A percentile compares a stretch with the other conserved stretches of the same genome.
Evolutionary conservation across 1,284 basidiomycete genomes (phyloP).

Genomic region (Ganoderma lucidum): DNA sequence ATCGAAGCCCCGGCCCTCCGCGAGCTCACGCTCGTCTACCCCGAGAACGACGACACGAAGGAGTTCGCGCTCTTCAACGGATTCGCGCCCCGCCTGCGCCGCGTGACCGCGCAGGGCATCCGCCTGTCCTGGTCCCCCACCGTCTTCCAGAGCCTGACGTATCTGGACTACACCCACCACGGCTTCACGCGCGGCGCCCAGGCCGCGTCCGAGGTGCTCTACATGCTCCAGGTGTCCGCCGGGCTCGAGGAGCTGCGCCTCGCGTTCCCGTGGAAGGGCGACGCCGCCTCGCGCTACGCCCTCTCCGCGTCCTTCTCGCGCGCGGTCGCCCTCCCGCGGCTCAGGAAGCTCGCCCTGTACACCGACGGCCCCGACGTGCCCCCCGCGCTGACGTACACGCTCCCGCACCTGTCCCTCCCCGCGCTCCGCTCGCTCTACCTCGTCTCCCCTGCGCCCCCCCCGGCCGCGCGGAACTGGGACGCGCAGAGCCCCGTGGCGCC

Average conservation of each 20-base stretch:
- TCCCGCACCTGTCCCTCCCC: conserved; percentile 36
- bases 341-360: conserved; percentile 34
- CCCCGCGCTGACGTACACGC: conserved; percentile 37
- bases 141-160: conserved; percentile 65
- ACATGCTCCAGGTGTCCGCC: conserved; percentile 44
- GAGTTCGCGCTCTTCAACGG: conserved; percentile 71
- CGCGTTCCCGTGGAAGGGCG: conserved; percentile 37
- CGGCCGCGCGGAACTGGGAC: conserved; percentile 4
- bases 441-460: conserved; percentile 21
- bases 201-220: conserved; percentile 40
- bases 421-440: conserved; percentile 37
- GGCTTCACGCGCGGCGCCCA: conserved; percentile 45
- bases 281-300: conserved; percentile 28
- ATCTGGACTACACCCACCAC: conserved; percentile 59
- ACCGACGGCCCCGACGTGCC: conserved; percentile 40
- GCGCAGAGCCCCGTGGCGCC: neutral
- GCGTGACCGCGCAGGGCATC: conserved; percentile 66
- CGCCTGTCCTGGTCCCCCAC: conserved; percentile 66
- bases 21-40: conserved; percentile 64
- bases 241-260: conserved; percentile 36
- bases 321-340: conserved; percentile 32
- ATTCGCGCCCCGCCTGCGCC: conserved; percentile 61
- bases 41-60: conserved; percentile 70
- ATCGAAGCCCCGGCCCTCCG: conserved; percentile 56
- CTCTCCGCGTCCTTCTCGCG: conserved; percentile 31